Evolutionary conservation across 345 rosid genomes (phyloP).

Genomic region (Salix koriyanagi): DNA sequence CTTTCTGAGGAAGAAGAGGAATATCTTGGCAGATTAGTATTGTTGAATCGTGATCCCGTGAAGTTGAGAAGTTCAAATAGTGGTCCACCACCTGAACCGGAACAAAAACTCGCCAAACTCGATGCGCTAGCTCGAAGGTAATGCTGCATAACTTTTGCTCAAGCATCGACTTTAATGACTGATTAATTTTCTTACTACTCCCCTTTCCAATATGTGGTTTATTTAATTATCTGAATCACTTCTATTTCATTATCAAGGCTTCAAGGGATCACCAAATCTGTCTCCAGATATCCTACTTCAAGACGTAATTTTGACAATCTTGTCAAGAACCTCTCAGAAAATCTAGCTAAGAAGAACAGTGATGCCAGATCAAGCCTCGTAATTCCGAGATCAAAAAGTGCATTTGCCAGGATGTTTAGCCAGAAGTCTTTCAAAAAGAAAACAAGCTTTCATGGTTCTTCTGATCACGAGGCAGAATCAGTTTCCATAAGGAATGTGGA

Average conservation of each 20-base stretch:
- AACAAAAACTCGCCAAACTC: slow-evolving; percentile 73
- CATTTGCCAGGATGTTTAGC: slow-evolving; percentile 51
- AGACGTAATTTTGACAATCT: slow-evolving; percentile 58
- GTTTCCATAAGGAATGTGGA: slow-evolving; percentile 34
- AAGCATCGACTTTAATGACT: too few relatives aligned
- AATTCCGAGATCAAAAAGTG: slow-evolving; percentile 49
- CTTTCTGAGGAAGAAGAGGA: slow-evolving; percentile 68
- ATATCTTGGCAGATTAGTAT: slow-evolving; percentile 64
- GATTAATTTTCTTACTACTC: not conserved
- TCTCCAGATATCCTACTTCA: slow-evolving; percentile 81
- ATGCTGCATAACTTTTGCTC: not conserved
- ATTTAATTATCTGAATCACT: not conserved
- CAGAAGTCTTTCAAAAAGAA: slow-evolving; percentile 55
- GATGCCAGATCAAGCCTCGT: slow-evolving; percentile 22
- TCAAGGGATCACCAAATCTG: slow-evolving; percentile 72
- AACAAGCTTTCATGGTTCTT: slow-evolving; percentile 44
- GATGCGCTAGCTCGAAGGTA: slow-evolving; percentile 95
- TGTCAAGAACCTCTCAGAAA: slow-evolving; percentile 48
- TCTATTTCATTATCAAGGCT: slow-evolving; percentile 33
- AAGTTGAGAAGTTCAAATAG: slow-evolving; percentile 47
- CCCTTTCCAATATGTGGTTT: not conserved
- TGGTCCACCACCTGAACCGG: slow-evolving; percentile 60
- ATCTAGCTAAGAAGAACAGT: slow-evolving; percentile 50
- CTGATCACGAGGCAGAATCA: slow-evolving; percentile 46
- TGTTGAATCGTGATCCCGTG: slow-evolving; percentile 56